Conservation (phyloP, 2,329 filamentous ascomycete genomes). For the Coccinonectria pachysandricola region DNA sequence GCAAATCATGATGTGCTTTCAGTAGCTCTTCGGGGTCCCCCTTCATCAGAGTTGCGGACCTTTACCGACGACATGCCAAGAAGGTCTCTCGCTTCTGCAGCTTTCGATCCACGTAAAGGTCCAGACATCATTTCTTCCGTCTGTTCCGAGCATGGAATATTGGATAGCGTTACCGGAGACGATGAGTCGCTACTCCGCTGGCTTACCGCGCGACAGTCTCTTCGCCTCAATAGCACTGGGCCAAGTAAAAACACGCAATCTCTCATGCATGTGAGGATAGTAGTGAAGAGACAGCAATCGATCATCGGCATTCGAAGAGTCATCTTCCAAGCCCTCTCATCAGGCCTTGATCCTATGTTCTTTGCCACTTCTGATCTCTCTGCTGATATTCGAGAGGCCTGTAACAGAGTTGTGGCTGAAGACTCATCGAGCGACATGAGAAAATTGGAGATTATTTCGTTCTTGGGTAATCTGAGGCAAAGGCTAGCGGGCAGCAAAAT, state of each 20-base stretch:
- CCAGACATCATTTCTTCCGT: conserved; percentile 9
- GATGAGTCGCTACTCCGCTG: conserved; percentile 26
- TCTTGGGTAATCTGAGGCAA: conserved; percentile 32
- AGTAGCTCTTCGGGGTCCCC: conserved; percentile 23
- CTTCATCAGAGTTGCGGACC: conserved; percentile 8
- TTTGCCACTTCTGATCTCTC: conserved; percentile 13
- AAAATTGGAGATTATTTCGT: conserved; percentile 18
- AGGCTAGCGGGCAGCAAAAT: conserved; percentile 17
- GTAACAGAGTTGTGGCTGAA: conserved; percentile 10
- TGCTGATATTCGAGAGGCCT: conserved; percentile 14
- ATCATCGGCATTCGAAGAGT: conserved; percentile 19
- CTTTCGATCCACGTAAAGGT: conserved; percentile 3
- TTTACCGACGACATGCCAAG: conserved; percentile 5
- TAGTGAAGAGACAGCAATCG: too few species aligned
- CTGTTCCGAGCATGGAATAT: conserved; percentile 13
- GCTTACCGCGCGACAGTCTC: too few species aligned
- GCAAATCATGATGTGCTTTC: conserved; percentile 34
- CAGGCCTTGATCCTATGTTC: conserved; percentile 10
- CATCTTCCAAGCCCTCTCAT: conserved; percentile 18
- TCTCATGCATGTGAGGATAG: too few species aligned
- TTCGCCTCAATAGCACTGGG: too few species aligned
- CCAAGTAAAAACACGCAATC: too few species aligned
- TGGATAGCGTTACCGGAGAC: conserved; percentile 9
- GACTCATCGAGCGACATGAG: conserved; percentile 1
- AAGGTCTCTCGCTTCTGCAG: conserved; percentile 3